Evolutionary conservation across 345 rosid species (phyloP).

Genomic region (Dimocarpus longan): DNA sequence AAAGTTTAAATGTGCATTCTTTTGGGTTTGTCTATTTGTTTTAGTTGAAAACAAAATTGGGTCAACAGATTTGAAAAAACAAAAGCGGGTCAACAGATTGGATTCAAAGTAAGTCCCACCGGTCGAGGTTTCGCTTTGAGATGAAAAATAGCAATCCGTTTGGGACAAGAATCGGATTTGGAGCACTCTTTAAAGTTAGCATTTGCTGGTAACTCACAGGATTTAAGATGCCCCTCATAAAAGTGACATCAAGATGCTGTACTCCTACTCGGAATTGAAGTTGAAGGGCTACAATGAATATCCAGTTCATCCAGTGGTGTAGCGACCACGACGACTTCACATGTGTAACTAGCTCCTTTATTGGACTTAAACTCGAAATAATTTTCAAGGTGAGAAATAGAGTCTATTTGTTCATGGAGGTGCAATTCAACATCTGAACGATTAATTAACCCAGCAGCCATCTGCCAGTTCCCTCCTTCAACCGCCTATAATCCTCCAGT

Average conservation of each 20-base stretch:
- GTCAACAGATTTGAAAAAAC: too few relatives aligned
- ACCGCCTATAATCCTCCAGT: conserved; percentile 81
- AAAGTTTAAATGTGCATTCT: too few relatives aligned
- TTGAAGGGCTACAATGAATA: conserved; percentile 62
- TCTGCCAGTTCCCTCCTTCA: conserved; percentile 95
- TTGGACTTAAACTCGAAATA: conserved; percentile 83
- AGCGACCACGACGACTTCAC: conserved; percentile 72
- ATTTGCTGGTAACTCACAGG: conserved; percentile 56
- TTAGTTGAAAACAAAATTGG: too few relatives aligned
- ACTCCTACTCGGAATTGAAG: conserved; percentile 76
- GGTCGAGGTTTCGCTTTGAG: too few relatives aligned
- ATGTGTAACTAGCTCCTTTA: conserved; percentile 57
- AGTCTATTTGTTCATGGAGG: conserved; percentile 64
- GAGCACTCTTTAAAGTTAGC: too few relatives aligned
- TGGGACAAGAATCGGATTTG: too few relatives aligned
- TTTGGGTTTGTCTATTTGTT: too few relatives aligned
- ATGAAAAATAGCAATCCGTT: too few relatives aligned
- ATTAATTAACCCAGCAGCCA: conserved; percentile 79
- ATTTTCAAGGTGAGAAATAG: conserved; percentile 56
- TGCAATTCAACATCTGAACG: conserved; percentile 68
- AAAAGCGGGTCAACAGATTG: too few relatives aligned
- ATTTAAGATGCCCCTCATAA: conserved; percentile 80
- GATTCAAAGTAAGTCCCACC: too few relatives aligned
- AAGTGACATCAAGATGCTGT: conserved; percentile 88
- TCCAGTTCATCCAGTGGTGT: conserved; percentile 78